phyloP scores from a whole-genome alignment of 257 asterid species.

The Solanum chaucha region DNA sequence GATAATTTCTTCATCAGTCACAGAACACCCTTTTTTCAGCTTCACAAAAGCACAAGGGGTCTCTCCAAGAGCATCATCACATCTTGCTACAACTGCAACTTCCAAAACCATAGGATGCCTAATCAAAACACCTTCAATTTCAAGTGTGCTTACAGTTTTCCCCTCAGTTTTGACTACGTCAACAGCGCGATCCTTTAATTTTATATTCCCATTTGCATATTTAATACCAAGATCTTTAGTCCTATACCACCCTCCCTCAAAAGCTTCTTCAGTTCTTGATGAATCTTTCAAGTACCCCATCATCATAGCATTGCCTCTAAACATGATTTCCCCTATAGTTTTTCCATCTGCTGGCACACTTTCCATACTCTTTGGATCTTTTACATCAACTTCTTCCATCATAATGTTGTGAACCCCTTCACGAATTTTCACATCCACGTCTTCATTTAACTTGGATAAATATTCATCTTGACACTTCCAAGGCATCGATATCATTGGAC shows the following conservation, averaged over 20 bases:
- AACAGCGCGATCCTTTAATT: slow-evolving; percentile 43
- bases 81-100: slow-evolving; percentile 63
- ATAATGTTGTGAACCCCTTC: slow-evolving; percentile 39
- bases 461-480: slow-evolving; percentile 22
- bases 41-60: slow-evolving; percentile 71
- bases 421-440: slow-evolving; percentile 19
- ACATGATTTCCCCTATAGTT: slow-evolving; percentile 60
- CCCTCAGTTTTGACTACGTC: slow-evolving; percentile 46
- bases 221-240: slow-evolving; percentile 59
- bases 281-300: slow-evolving; percentile 43
- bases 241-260: slow-evolving; percentile 65
- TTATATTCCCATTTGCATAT: slow-evolving; percentile 36
- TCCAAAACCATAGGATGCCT: slow-evolving; percentile 50
- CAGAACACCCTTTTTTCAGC: slow-evolving; percentile 31
- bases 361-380: slow-evolving; percentile 41
- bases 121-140: slow-evolving; percentile 34
- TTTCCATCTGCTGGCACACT: slow-evolving; percentile 51
- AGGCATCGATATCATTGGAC: slow-evolving; percentile 31
- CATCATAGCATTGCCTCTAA: slow-evolving; percentile 60
- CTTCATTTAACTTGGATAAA: background rate
- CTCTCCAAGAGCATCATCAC: slow-evolving; percentile 55
- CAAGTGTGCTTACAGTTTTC: slow-evolving; percentile 44
- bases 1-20: slow-evolving; percentile 30
- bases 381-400: slow-evolving; percentile 45
- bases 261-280: slow-evolving; percentile 37